These are phyloP conservation scores for Tolypocladium sp. DNA, from an alignment of 2,329 filamentous ascomycete genomes.

Conservation along the genomic window DNA sequence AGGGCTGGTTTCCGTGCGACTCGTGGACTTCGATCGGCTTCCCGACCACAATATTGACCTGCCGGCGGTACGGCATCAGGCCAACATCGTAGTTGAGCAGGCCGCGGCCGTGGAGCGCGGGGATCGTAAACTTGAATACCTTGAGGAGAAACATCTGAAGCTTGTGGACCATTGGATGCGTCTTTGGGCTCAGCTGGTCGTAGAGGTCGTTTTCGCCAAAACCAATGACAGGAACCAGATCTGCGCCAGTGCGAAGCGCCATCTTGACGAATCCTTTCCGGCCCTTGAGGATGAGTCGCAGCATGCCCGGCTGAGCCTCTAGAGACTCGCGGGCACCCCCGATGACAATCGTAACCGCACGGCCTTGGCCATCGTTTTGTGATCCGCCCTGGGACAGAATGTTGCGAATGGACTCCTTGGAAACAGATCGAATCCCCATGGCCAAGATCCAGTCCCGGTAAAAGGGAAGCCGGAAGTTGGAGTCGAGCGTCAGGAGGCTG, in stretches of 20 bases:
- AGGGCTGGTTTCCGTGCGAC: conserved; percentile 48
- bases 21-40: conserved; percentile 64
- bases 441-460: conserved; percentile 91
- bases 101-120: conserved; percentile 80
- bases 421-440: conserved; percentile 82
- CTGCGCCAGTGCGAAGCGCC: conserved; percentile 83
- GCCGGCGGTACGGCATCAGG: conserved; percentile 83
- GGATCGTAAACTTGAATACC: conserved; percentile 83
- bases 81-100: conserved; percentile 98
- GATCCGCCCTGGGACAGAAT: conserved; percentile 69
- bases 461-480: conserved; percentile 87
- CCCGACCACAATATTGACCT: conserved; percentile 85
- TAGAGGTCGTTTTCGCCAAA: conserved; percentile 97
- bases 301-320: conserved; percentile 68
- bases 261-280: conserved; percentile 93
- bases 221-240: conserved; percentile 81
- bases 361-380: conserved; percentile 77
- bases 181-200: conserved; percentile 71
- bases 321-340: conserved; percentile 89
- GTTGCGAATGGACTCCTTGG: conserved; percentile 85
- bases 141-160: conserved; percentile 79
- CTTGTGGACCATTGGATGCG: conserved; percentile 71
- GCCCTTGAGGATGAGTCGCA: conserved; percentile 71
- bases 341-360: conserved; percentile 93
- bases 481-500: conserved; percentile 84